A percentile compares a stretch with the other conserved stretches of the same genome.
Conservation (phyloP, 306 rosid genomes). For the Quercus cerris region DNA sequence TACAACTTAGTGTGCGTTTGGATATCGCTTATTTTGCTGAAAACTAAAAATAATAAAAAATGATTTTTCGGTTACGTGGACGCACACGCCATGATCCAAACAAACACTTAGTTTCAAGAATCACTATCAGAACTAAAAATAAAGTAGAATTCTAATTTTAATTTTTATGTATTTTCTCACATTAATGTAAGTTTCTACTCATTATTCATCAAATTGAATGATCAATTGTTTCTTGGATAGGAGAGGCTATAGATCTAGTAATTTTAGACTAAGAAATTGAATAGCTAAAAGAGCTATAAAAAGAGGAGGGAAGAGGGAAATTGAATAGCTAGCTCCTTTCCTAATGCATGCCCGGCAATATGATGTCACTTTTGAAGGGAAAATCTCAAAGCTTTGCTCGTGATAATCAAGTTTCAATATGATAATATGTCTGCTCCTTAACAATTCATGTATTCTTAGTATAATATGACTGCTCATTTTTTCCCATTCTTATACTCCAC, state of each 20-base stretch:
- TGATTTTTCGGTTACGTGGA: too few relatives aligned
- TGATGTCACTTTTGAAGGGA: neutral
- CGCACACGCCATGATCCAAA: too few relatives aligned
- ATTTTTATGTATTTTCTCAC: neutral
- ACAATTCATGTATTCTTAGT: too few relatives aligned
- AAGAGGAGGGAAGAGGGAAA: neutral
- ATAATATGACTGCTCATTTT: too few relatives aligned
- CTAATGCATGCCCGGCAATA: neutral
- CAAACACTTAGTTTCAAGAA: neutral
- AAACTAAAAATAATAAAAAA: too few relatives aligned
- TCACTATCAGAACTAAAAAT: conserved; percentile 20
- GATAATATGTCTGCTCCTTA: too few relatives aligned
- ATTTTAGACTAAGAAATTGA: neutral
- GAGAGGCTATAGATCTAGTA: neutral
- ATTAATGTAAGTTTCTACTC: neutral
- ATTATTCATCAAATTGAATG: conserved; percentile 27
- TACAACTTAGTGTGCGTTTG: neutral
- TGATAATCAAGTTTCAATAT: too few relatives aligned
- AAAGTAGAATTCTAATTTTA: neutral
- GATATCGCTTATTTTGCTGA: too few relatives aligned
- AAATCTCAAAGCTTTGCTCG: too few relatives aligned
- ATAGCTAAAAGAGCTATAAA: neutral
- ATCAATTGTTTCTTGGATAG: conserved; percentile 8
- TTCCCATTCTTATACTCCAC: too few relatives aligned
- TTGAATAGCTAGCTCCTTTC: neutral